Base-by-base conservation (phyloP, 2,329 filamentous ascomycete species). In the Tolypocladium pustulatum region DNA sequence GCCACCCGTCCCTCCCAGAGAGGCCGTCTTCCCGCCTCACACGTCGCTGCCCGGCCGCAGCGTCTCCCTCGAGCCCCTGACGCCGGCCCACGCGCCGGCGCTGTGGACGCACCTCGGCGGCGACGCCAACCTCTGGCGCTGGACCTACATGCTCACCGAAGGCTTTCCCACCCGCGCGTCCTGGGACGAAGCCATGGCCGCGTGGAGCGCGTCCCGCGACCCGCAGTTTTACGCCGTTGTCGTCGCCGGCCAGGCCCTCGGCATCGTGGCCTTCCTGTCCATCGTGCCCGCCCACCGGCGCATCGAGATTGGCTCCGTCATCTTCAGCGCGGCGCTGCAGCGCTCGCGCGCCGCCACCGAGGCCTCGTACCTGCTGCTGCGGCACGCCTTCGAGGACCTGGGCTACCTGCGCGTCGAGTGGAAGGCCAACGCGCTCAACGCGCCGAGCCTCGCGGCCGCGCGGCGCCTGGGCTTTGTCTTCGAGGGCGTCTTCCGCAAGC, bases 401-500 rank as follows among this genome's bases (percentile, higher is more conserved):
- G 75, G 78, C 0, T 85, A 82, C 65, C 68, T 78, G 4, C 73
- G 85, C 9, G 77, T 85, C 4, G 84, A 87, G 67, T 88, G 85
- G 84, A 88, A 87, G 64, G 83, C 81, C 57, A 78, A 87, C 65
- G 63, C 74, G 20, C 69, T 83, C 13, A 88, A 88, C 65, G 72
- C 64, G 40, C 72, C 78, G 0, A 85, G 81, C 52, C 71, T 75
- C 17, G 71, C 76, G 4, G 84, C 85, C 0, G 85, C 85, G 0
- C 59, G 71, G 62, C 71, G 85, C 2, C 67, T 86, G 10, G 85
- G 85, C 0, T 88, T 87, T 63, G 68, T 67, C 0, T 82, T 71
- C 63, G 85, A 88, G 67, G 85, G 85, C 0, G 64, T 78, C 0
- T 86, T 87, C 61, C 75, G 83, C 57, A 81, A 84, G 61, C 83